Base-by-base conservation (phyloP, 202 grass and related monocot species). In the Elaeis oleifera region DNA sequence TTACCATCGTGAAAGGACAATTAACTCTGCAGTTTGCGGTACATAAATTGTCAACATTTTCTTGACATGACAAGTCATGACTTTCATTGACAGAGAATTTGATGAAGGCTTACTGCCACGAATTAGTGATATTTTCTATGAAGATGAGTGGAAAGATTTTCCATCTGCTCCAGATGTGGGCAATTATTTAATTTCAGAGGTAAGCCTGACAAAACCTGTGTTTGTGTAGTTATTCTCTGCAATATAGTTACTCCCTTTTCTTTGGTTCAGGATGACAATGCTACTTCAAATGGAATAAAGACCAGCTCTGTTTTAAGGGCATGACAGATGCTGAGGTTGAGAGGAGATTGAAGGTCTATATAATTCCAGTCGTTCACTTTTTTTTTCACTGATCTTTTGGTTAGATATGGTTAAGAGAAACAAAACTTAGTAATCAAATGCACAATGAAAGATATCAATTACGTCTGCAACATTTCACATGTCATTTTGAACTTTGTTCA, bases 141-240 rank as follows among this genome's bases (percentile, higher is more conserved):
- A 97, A 79, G 85, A 99, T 50, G 88, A 92, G 58, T 71, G 81
- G 62, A 77, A 64, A 77, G 69, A 76, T 82, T 78, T 92, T 53
- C 71, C 88, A 67, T 72, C 79, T 81, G 82, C 88, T 81, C 88
- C 88, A 55, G 94, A 99, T 79, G 85, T 90, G 36, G 78, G 94
- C 64, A 86, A 78, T 51, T 99, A 89, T 78, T 99, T 99, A 67
- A 80, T 89, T 69, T 84, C 71, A 59, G 88, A 97, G 84, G 92
- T 92, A 81, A 56, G 0, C 69, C 26, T 56, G 20, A 51, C 16
- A 32, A 18, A 53, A 63, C 53, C 79, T 17, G 25, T 49, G 64
- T 23, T 78, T 76, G 75, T 49, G 21, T 52, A 29, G 29, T 16
- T 53, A 4, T 62, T 64, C 9, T 77, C 60, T 57, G 9, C 36